phyloP scores from a whole-genome alignment of 345 rosid genomes.

The Cardamine occulta region DNA sequence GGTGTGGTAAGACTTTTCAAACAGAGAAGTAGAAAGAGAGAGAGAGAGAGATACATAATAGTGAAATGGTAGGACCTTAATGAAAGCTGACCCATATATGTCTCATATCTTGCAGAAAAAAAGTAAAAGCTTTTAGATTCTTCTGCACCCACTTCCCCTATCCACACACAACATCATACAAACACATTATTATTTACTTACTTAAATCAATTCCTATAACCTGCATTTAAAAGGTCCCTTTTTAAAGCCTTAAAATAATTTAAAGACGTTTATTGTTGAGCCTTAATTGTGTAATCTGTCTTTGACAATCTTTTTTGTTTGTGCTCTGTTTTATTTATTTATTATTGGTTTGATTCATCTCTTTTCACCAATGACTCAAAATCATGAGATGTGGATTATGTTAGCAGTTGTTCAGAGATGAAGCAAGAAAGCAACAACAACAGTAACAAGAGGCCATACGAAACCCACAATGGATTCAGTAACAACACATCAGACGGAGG shows the following conservation, averaged over 20 bases:
- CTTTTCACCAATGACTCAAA: constrained; percentile 4
- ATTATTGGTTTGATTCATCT: not conserved
- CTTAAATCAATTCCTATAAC: constrained; percentile 11
- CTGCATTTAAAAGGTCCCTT: constrained; percentile 30
- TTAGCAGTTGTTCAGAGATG: constrained; percentile 52
- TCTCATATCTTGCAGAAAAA: constrained; percentile 42
- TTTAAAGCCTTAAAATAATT: constrained; percentile 10
- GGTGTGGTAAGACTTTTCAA: constrained; percentile 42
- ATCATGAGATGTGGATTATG: constrained; percentile 25
- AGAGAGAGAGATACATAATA: constrained; percentile 1
- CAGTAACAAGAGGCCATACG: constrained; percentile 47
- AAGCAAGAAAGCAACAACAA: constrained; percentile 46
- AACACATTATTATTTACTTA: not conserved
- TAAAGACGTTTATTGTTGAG: not conserved
- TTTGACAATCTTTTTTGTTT: not conserved
- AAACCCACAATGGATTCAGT: constrained; percentile 46
- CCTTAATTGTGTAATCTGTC: constrained; percentile 17
- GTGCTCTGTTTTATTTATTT: not conserved
- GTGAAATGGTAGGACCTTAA: constrained; percentile 43
- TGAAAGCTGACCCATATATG: constrained; percentile 52
- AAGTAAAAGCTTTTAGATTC: constrained; percentile 54
- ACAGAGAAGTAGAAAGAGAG: constrained; percentile 28
- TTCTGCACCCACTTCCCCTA: constrained; percentile 59
- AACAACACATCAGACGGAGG: constrained; percentile 54
- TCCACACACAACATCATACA: constrained; percentile 47